Evolutionary conservation across 768 basidiomycete genomes (phyloP).

Genomic region (Hortiboletus campestris): DNA sequence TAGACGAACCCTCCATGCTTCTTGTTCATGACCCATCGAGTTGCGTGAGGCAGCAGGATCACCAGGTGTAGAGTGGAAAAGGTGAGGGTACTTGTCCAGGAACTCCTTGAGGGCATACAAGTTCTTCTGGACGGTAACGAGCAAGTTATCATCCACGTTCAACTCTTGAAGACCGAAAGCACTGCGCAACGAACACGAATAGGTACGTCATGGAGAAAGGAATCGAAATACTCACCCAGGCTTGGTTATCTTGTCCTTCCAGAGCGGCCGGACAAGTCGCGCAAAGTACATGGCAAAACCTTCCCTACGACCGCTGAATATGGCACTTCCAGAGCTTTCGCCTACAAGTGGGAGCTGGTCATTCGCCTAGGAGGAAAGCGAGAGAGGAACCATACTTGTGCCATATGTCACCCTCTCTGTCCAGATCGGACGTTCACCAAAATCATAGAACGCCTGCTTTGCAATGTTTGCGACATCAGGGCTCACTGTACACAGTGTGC

Average conservation of each 20-base stretch:
- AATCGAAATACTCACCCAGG: conserved; percentile 44
- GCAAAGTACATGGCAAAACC: conserved; percentile 86
- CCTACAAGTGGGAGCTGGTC: conserved; percentile 34
- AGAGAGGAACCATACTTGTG: conserved; percentile 46
- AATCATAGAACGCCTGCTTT: conserved; percentile 85
- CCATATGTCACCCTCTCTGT: conserved; percentile 74
- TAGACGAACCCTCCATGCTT: conserved; percentile 77
- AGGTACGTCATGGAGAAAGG: background rate
- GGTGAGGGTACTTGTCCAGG: conserved; percentile 75
- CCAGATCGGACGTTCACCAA: conserved; percentile 82
- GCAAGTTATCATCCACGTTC: conserved; percentile 57
- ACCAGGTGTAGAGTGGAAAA: conserved; percentile 80
- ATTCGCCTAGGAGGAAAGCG: background rate
- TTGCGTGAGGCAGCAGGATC: conserved; percentile 58
- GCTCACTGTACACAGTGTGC: conserved; percentile 50
- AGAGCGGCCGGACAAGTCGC: conserved; percentile 80
- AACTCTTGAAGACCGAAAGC: conserved; percentile 50
- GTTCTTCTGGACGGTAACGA: conserved; percentile 78
- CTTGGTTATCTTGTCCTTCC: conserved; percentile 78
- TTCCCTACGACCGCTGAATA: conserved; percentile 86
- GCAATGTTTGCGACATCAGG: conserved; percentile 68
- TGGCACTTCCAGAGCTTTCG: conserved; percentile 68
- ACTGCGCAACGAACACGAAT: conserved; percentile 28
- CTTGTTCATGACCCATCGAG: conserved; percentile 65
- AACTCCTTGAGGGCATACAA: conserved; percentile 74